phyloP scores from a whole-genome alignment of 495 filamentous ascomycete genomes.

The Staphylotrichum tortipilum region DNA sequence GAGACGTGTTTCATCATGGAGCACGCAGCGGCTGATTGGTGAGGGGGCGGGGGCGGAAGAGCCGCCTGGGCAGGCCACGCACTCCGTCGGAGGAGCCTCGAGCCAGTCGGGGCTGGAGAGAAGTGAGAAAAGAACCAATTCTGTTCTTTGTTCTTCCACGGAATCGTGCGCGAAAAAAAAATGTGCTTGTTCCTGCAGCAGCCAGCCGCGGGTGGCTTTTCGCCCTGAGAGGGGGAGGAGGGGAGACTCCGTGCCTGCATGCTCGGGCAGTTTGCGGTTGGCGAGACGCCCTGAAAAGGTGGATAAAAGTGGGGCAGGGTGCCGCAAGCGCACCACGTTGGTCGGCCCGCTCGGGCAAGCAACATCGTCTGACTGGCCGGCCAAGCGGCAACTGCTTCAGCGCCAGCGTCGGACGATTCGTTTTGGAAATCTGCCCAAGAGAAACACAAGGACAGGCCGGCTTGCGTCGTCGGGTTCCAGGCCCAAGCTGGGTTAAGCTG shows the following conservation, averaged over 20 bases:
- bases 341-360: background rate
- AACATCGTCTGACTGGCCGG: background rate
- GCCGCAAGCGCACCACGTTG: slow-evolving; percentile 2
- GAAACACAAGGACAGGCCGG: too few relatives aligned
- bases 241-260: slow-evolving; percentile 18
- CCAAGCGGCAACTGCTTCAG: slow-evolving; percentile 3
- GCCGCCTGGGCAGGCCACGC: background rate
- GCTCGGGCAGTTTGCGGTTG: background rate
- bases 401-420: slow-evolving; percentile 4
- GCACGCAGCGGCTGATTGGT: slow-evolving; percentile 4
- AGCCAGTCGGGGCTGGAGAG: background rate
- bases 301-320: background rate
- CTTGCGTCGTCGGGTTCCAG: too few relatives aligned
- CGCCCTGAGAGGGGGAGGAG: background rate
- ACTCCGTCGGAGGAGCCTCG: background rate
- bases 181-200: slow-evolving; percentile 11
- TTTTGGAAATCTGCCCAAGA: background rate
- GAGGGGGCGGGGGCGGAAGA: background rate
- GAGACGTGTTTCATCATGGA: slow-evolving; percentile 1
- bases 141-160: background rate
- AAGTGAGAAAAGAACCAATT: background rate
- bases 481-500: too few relatives aligned
- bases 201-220: background rate
- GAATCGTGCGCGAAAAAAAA: background rate
- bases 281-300: background rate